Evolutionary conservation across 768 basidiomycete species (phyloP), one percentile per base, ranked within the genome.

Genomic region (Hygrophoropsis aurantiaca): DNA sequence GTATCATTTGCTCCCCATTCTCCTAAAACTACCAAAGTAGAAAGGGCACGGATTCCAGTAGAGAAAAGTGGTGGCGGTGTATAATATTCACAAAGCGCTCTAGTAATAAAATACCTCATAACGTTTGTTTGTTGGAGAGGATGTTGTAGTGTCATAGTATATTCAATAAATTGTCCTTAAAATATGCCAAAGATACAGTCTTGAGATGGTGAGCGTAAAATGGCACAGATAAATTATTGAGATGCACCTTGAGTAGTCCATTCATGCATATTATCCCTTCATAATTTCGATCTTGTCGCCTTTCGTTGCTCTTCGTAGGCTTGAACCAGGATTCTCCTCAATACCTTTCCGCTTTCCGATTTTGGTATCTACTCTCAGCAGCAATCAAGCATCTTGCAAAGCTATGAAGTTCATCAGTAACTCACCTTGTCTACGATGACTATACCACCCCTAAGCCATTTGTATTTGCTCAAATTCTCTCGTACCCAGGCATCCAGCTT

Each of bases 391-490:
- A 19, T 27, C 26, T 13, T 8, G 1, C 18, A 13, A 16, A 1
- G 19, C 27, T 30, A 6, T 30, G 27, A 13, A 7, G 27, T 13
- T 30, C 27, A 30, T 30, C 27, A 13, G 7, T 11, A 11, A 60
- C 75, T 15, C 39, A 82, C 85, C 73, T 81, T 66, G 39, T 74
- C 66, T 3, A 87, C 74, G 21, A 84, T 61, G 52, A 82, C 79
- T 20, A 85, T 74, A 0, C 86, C 86, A 6, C 86, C 86, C 11
- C 82, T 67, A 44, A 87, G 55, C 78, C 82, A 83, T 64, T 89
- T 87, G 56, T 80, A 82, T 64, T 73, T 80, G 68, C 82, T 85
- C 40, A 87, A 59, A 50, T 78, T 76, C 61, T 74, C 69, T 53
- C 74, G 66, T 37, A 75, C 70, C 84, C 84, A 88, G 11, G 49